Evolutionary conservation across 2,329 filamentous ascomycete species (phyloP), one percentile per base, ranked within the genome.

Genomic region (Hymenoscyphus infarciens): DNA sequence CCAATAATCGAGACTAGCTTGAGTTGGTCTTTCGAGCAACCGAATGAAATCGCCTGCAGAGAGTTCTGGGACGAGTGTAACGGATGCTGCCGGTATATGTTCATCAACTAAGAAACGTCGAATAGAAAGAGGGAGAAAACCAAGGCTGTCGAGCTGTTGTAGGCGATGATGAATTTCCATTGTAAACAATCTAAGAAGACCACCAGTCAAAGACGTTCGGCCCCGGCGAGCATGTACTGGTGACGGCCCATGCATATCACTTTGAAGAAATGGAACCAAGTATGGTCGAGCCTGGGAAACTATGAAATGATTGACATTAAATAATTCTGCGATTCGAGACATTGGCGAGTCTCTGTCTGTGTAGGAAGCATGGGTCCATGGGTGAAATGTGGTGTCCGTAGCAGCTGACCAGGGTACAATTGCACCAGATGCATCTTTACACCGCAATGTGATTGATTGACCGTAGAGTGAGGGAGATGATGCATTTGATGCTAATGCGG

Each of bases 201-300:
- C 84, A 16, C 81, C 80, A 5, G 82, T 83, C 35, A 84, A 74
- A 74, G 78, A 87, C 59, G 79, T 83, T 70, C 82, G 83, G 77
- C 78, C 83, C 75, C 78, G 85, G 71, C 79, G 84, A 66, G 80
- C 85, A 74, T 79, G 83, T 69, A 79, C 83, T 73, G 81, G 83
- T 69, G 85, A 84, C 0, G 90, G 88, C 4, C 89, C 88, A 75
- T 93, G 90, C 78, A 93, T 86, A 69, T 94, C 90, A 55, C 88
- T 89, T 65, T 89, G 87, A 5, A 96, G 81, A 70, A 97, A 95
- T 0, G 93, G 93, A 31, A 94, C 88, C 16, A 97, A 81, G 75
- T 96, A 97, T 0, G 94, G 94, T 2, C 93, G 84, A 0, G 94
- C 92, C 78, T 97, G 94, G 67, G 90, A 95, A 68, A 98, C 87